These are phyloP conservation scores for Coprinopsis strossmayeri DNA, from an alignment of 768 basidiomycete genomes.

Conservation along the genomic window DNA sequence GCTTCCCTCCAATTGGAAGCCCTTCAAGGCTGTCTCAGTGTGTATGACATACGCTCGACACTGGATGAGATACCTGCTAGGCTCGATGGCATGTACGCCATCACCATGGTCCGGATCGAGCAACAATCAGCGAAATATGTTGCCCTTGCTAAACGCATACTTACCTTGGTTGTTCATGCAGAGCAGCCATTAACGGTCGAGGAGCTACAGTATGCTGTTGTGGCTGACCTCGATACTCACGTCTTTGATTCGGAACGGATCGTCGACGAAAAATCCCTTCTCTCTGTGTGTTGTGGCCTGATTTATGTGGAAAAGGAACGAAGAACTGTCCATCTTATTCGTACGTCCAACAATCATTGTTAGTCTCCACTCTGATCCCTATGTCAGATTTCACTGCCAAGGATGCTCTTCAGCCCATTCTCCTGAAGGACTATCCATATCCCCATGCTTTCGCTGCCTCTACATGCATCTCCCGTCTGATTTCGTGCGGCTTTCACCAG, in stretches of 20 bases:
- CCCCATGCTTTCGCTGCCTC: neutral
- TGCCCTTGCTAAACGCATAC: neutral
- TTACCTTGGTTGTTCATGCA: conserved; percentile 3
- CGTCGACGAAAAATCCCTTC: neutral
- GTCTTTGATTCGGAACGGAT: neutral
- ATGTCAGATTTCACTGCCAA: conserved; percentile 5
- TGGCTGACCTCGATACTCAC: neutral
- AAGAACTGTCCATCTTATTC: neutral
- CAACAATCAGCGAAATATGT: neutral
- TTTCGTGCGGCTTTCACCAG: too few species aligned
- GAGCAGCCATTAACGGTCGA: neutral
- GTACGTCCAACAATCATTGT: neutral
- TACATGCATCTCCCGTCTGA: conserved; percentile 1
- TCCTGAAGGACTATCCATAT: neutral
- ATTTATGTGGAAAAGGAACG: neutral
- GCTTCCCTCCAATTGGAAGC: conserved; percentile 4
- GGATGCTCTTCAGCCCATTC: conserved; percentile 1
- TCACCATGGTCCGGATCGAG: conserved; percentile 3
- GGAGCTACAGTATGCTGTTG: neutral
- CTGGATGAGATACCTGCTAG: neutral
- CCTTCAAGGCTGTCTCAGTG: neutral
- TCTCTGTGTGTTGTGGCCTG: conserved; percentile 1
- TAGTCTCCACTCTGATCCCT: neutral
- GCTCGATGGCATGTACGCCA: neutral
- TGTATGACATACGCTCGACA: neutral